A percentile compares a stretch with the other conserved stretches of the same genome.
Conservation (phyloP, 75 land plant species). For the Cryptomeria japonica region DNA sequence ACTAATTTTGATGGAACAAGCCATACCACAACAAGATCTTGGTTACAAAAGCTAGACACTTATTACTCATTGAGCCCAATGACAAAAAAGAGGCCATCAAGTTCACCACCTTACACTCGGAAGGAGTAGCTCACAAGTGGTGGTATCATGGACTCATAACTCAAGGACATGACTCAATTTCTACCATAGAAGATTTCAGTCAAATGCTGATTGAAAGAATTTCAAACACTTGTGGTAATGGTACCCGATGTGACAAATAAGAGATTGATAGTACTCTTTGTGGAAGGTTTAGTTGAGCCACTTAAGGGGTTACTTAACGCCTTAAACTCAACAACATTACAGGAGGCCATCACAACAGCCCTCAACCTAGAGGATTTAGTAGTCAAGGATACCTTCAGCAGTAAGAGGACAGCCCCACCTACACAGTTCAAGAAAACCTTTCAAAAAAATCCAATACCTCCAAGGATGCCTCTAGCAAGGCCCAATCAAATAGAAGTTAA, state of each 20-base stretch:
- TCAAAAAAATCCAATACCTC: not conserved
- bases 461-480: not conserved
- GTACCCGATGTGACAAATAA: not conserved
- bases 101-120: too few relatives aligned
- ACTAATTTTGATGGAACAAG: too few relatives aligned
- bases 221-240: not conserved
- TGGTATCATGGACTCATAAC: too few relatives aligned
- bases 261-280: not conserved
- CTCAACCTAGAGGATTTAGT: not conserved
- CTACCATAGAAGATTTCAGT: too few relatives aligned
- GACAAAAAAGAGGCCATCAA: too few relatives aligned
- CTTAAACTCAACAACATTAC: not conserved
- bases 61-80: too few relatives aligned
- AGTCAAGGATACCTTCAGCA: not conserved
- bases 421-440: not conserved
- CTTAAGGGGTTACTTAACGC: not conserved
- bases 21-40: too few relatives aligned
- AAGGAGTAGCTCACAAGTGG: too few relatives aligned
- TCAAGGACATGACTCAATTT: too few relatives aligned
- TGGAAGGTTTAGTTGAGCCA: not conserved
- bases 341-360: not conserved
- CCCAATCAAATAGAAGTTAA: not conserved
- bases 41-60: too few relatives aligned
- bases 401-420: not conserved
- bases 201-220: too few relatives aligned